Evolutionary conservation across 1,284 basidiomycete genomes (phyloP).

Genomic region (Inonotus obliquus): DNA sequence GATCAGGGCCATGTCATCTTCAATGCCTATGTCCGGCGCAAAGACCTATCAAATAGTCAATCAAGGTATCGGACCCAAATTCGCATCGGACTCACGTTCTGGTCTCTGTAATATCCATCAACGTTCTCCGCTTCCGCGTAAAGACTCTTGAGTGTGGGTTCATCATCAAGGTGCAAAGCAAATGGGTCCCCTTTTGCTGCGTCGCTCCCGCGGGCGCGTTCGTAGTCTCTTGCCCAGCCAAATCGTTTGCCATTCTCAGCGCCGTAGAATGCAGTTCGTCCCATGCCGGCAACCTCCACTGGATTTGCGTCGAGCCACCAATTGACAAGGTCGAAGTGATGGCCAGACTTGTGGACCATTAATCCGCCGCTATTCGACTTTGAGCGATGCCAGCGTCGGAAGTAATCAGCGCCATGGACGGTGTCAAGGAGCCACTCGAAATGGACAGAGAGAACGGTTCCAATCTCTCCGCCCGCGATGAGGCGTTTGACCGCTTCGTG

Average conservation of each 20-base stretch:
- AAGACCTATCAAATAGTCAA: slow-evolving; percentile 35
- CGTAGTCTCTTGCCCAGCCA: slow-evolving; percentile 47
- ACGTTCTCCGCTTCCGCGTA: slow-evolving; percentile 41
- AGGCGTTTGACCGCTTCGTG: slow-evolving; percentile 50
- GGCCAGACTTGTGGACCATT: slow-evolving; percentile 51
- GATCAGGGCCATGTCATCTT: slow-evolving; percentile 51
- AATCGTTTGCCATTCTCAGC: slow-evolving; percentile 41
- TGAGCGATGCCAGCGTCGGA: slow-evolving; percentile 49
- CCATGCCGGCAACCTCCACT: slow-evolving; percentile 46
- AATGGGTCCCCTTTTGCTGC: slow-evolving; percentile 46
- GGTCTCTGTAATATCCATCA: slow-evolving; percentile 41
- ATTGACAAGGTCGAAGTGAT: slow-evolving; percentile 50
- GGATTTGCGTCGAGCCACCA: slow-evolving; percentile 53
- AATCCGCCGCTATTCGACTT: slow-evolving; percentile 47
- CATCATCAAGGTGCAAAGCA: slow-evolving; percentile 44
- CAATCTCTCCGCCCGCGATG: slow-evolving; percentile 45
- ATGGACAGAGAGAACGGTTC: slow-evolving; percentile 48
- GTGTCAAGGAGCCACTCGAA: slow-evolving; percentile 51
- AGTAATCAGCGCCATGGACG: slow-evolving; percentile 54
- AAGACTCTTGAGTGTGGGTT: slow-evolving; percentile 40
- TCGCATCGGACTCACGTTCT: slow-evolving; percentile 30
- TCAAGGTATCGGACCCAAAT: neutral
- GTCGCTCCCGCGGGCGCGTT: slow-evolving; percentile 38
- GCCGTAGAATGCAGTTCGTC: slow-evolving; percentile 46
- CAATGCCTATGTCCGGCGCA: slow-evolving; percentile 46